Percentiles rank a stretch among this genome's conserved stretches.
phyloP scores from a whole-genome alignment of 73 alveolate species.

The Tetrahymena elliotti region DNA sequence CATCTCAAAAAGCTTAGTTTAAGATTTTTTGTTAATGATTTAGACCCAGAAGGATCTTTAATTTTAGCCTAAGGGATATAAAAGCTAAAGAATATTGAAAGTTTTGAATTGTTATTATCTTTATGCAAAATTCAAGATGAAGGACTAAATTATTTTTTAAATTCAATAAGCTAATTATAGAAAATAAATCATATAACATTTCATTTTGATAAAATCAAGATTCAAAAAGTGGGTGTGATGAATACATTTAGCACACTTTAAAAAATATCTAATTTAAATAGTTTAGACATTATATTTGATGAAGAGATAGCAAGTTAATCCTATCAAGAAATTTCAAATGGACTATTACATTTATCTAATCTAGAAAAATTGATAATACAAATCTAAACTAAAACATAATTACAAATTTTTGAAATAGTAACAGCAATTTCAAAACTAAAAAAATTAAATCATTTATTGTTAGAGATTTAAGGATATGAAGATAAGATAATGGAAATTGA shows the following conservation, averaged over 20 bases:
- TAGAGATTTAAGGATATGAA: background rate
- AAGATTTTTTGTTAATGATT: background rate
- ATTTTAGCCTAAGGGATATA: background rate
- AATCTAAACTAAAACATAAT: background rate
- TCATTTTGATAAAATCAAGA: background rate
- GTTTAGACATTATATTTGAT: background rate
- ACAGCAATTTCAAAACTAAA: background rate
- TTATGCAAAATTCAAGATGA: background rate
- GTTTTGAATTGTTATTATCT: background rate
- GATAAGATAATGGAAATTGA: background rate
- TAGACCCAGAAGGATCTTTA: background rate
- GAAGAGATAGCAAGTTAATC: background rate
- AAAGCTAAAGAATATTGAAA: background rate
- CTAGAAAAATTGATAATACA: background rate
- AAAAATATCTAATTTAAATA: background rate
- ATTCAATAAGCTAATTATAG: background rate
- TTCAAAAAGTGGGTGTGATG: background rate
- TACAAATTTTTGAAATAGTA: background rate
- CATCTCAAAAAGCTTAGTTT: background rate
- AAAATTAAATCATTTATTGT: background rate
- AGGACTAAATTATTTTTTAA: background rate
- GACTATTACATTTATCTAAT: background rate
- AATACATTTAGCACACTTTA: background rate
- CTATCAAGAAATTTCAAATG: background rate
- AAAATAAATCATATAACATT: background rate